Conservation (phyloP, 1,284 basidiomycete genomes). For the Moniliella sp. region DNA sequence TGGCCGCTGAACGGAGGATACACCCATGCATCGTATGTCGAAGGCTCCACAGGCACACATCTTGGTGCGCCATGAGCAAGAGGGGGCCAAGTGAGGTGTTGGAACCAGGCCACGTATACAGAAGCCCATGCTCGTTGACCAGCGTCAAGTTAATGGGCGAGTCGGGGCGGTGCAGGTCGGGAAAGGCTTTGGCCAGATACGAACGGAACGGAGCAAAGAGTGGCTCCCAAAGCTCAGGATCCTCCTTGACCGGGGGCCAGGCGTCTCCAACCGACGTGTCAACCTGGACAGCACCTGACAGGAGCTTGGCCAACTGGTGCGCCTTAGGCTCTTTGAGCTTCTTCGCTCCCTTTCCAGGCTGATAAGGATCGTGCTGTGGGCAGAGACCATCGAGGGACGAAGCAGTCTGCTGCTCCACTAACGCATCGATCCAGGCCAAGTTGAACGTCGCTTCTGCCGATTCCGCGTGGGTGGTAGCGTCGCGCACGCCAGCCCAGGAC, state of each 20-base stretch:
- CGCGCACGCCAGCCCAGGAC: no score
- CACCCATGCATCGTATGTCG: constrained; percentile 38
- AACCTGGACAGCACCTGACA: constrained; percentile 9
- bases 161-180: constrained; percentile 5
- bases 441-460: no score
- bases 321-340: background rate
- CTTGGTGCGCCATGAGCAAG: constrained; percentile 48
- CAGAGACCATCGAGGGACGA: no score
- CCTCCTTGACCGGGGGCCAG: constrained; percentile 10
- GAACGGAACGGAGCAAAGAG: constrained; percentile 12
- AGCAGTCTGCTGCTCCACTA: no score
- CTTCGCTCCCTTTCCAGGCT: background rate
- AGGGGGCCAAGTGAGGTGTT: constrained; percentile 44
- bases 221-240: constrained; percentile 8
- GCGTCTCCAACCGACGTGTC: constrained; percentile 14
- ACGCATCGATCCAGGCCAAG: no score
- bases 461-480: no score
- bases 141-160: constrained; percentile 7
- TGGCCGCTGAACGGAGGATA: constrained; percentile 39
- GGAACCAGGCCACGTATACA: constrained; percentile 47
- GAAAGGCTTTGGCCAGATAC: constrained; percentile 9
- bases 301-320: background rate
- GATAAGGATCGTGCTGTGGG: background rate
- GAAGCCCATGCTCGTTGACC: constrained; percentile 47
- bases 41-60: constrained; percentile 40